These are phyloP conservation scores for Arthrobotrys megalospora DNA, from an alignment of 2,329 filamentous ascomycete genomes.

Conservation along the genomic window DNA sequence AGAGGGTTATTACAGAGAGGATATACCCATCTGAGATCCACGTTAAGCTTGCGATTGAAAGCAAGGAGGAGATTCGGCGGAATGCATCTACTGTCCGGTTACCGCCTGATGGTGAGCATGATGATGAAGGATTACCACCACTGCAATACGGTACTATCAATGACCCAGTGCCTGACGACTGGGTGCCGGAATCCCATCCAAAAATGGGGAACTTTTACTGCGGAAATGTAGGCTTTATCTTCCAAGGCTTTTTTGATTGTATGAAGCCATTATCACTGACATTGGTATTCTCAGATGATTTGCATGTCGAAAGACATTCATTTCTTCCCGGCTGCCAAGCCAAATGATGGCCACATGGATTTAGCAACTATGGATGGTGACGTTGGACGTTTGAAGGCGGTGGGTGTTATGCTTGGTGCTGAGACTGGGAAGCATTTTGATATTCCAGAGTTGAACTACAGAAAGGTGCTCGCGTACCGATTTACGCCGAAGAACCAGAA, in stretches of 20 bases:
- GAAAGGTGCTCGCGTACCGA: constrained; percentile 88
- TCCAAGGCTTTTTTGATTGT: too few relatives aligned
- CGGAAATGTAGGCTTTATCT: constrained; percentile 78
- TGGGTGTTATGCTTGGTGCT: constrained; percentile 80
- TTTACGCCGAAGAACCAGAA: constrained; percentile 81
- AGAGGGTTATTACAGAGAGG: constrained; percentile 80
- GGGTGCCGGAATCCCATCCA: constrained; percentile 81
- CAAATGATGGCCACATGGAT: constrained; percentile 88
- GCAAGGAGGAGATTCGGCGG: constrained; percentile 79
- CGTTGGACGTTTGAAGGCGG: constrained; percentile 76
- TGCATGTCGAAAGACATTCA: constrained; percentile 89
- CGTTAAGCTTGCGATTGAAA: constrained; percentile 83
- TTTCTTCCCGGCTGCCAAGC: constrained; percentile 87
- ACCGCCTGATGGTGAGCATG: constrained; percentile 52
- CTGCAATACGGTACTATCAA: constrained; percentile 84
- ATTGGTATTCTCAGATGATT: constrained; percentile 75
- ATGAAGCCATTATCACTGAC: not conserved
- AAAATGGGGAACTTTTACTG: constrained; percentile 93
- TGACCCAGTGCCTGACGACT: constrained; percentile 82
- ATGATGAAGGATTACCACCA: constrained; percentile 75
- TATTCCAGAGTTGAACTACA: constrained; percentile 79
- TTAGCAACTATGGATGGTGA: constrained; percentile 85
- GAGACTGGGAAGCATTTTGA: constrained; percentile 84
- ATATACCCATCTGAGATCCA: constrained; percentile 91
- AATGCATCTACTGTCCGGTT: constrained; percentile 66